These are phyloP conservation scores for Incumbomyces delicatus DNA, from an alignment of 2,329 filamentous ascomycete genomes.

Conservation along the genomic window DNA sequence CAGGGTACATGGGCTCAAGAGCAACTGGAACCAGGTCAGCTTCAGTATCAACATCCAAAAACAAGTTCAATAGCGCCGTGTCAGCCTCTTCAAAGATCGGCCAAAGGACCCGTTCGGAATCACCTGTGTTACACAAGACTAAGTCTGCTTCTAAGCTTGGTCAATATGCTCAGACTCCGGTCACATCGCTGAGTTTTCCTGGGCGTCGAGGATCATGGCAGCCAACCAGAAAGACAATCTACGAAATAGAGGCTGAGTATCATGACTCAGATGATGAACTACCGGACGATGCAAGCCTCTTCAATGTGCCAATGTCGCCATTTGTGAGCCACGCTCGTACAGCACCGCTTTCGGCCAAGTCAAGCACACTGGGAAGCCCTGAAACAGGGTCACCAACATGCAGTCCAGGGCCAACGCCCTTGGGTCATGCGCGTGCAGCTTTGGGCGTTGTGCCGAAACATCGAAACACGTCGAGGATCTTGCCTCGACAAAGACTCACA, in stretches of 20 bases:
- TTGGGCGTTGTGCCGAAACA: conserved; percentile 21
- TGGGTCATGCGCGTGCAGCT: conserved; percentile 30
- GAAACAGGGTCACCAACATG: conserved; percentile 22
- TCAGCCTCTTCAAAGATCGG: not conserved
- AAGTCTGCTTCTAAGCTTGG: conserved; percentile 7
- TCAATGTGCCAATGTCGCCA: conserved; percentile 42
- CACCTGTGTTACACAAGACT: conserved; percentile 1
- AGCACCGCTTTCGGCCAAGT: conserved; percentile 16
- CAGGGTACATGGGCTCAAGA: not conserved
- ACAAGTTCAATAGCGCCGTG: not conserved
- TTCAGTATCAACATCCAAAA: not conserved
- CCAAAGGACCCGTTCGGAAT: not conserved
- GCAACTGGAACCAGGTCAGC: conserved; percentile 1
- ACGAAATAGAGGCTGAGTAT: conserved; percentile 41
- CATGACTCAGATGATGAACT: conserved; percentile 42
- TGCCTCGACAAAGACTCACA: conserved; percentile 11
- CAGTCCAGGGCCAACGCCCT: conserved; percentile 32
- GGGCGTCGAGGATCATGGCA: conserved; percentile 33
- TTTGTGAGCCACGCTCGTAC: conserved; percentile 31
- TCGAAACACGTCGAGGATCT: conserved; percentile 20
- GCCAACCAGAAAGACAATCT: conserved; percentile 33
- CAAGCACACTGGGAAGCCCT: conserved; percentile 33
- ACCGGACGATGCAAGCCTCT: conserved; percentile 41
- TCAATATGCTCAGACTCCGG: conserved; percentile 12
- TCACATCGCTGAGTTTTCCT: conserved; percentile 11